phyloP scores from a whole-genome alignment of 2,329 filamentous ascomycete species.

The Sclerotinia trifoliorum region DNA sequence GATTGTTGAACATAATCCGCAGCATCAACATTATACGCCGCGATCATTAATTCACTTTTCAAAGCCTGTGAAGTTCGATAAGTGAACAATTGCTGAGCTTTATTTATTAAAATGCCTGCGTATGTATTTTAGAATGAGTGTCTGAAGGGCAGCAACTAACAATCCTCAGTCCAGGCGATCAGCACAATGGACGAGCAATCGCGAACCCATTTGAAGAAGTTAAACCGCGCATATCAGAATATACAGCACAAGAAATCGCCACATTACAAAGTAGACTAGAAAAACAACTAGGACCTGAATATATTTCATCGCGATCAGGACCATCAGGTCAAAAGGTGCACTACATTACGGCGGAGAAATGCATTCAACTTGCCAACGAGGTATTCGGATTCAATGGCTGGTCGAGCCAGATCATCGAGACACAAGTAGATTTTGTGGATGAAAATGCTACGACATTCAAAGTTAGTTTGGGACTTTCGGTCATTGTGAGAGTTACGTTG shows the following conservation, averaged over 20 bases:
- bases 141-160: constrained; percentile 23
- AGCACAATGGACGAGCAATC: constrained; percentile 54
- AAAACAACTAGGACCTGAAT: constrained; percentile 93
- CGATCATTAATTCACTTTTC: neutral
- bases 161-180: constrained; percentile 61
- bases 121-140: constrained; percentile 37
- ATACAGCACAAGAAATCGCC: constrained; percentile 86
- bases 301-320: constrained; percentile 82
- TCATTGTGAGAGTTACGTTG: constrained; percentile 85
- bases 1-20: neutral
- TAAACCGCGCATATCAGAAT: constrained; percentile 68
- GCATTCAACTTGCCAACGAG: constrained; percentile 90
- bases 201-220: constrained; percentile 80
- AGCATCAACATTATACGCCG: neutral
- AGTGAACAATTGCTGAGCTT: constrained; percentile 18
- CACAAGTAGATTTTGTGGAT: constrained; percentile 94
- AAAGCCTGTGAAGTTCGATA: constrained; percentile 5
- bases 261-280: constrained; percentile 83
- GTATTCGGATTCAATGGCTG: constrained; percentile 97
- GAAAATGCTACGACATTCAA: constrained; percentile 75
- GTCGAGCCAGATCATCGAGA: constrained; percentile 93
- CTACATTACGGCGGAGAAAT: constrained; percentile 95
- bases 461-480: constrained; percentile 81
- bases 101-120: constrained; percentile 46
- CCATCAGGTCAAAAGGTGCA: constrained; percentile 83